Evolutionary conservation across 1,284 basidiomycete species (phyloP).

Genomic region (Agroathelia rolfsii): DNA sequence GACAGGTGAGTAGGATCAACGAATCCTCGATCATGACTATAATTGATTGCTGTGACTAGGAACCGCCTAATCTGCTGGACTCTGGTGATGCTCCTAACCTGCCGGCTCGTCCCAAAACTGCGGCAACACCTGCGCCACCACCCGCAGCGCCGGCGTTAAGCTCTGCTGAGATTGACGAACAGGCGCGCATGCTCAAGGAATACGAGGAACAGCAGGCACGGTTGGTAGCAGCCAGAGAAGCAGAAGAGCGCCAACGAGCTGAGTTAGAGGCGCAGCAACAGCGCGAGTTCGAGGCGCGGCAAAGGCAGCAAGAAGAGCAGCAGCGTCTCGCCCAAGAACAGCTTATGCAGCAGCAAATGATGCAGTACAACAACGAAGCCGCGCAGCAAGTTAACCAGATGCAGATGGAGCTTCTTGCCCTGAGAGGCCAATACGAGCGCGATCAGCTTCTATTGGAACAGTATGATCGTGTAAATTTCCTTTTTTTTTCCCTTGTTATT

Average conservation of each 20-base stretch:
- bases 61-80: slow-evolving; percentile 89
- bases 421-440: slow-evolving; percentile 96
- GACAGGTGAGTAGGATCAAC: slow-evolving; percentile 54
- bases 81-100: slow-evolving; percentile 78
- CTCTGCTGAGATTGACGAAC: slow-evolving; percentile 78
- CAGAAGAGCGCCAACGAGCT: slow-evolving; percentile 71
- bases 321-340: slow-evolving; percentile 87
- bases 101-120: slow-evolving; percentile 74
- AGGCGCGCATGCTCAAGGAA: slow-evolving; percentile 90
- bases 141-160: slow-evolving; percentile 63
- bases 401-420: slow-evolving; percentile 84
- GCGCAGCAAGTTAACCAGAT: slow-evolving; percentile 67
- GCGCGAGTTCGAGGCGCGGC: slow-evolving; percentile 85
- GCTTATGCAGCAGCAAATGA: slow-evolving; percentile 69
- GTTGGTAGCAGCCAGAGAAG: slow-evolving; percentile 70
- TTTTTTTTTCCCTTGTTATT: slow-evolving; percentile 4
- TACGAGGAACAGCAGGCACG: slow-evolving; percentile 94
- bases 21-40: no score
- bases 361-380: slow-evolving; percentile 65
- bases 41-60: slow-evolving; percentile 35
- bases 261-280: slow-evolving; percentile 79
- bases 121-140: slow-evolving; percentile 43
- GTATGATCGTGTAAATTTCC: slow-evolving; percentile 76
- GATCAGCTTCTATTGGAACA: slow-evolving; percentile 98
- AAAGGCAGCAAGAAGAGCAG: slow-evolving; percentile 80